A percentile compares a stretch with the other conserved stretches of the same genome.
phyloP scores from a whole-genome alignment of 2,329 filamentous ascomycete genomes.

The Colletotrichum sp. region DNA sequence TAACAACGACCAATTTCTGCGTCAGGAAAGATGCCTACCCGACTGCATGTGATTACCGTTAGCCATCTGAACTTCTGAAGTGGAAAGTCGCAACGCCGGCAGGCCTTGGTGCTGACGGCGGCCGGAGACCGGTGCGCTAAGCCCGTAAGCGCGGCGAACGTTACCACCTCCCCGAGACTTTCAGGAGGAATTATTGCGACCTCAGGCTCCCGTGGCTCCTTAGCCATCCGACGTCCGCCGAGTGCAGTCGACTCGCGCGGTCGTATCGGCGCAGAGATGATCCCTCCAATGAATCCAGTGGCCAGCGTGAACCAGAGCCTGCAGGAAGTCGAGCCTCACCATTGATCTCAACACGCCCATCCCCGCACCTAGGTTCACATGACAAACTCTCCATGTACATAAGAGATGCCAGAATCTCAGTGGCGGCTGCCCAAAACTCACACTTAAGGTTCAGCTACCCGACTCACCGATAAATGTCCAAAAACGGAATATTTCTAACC shows the following conservation, averaged over 20 bases:
- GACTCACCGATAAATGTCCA: background rate
- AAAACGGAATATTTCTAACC: background rate
- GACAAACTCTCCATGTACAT: conserved; percentile 7
- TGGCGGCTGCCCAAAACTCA: background rate
- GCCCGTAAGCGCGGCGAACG: background rate
- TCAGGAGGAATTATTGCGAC: background rate
- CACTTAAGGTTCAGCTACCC: background rate
- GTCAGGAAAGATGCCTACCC: background rate
- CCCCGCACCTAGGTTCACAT: conserved; percentile 1
- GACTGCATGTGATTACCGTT: background rate
- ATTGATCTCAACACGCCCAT: background rate
- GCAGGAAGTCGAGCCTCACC: background rate
- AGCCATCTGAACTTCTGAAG: background rate
- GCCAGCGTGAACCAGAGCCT: background rate
- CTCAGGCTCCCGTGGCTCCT: background rate
- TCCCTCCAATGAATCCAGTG: background rate
- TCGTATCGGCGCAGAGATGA: background rate
- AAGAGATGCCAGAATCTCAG: background rate
- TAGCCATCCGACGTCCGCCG: background rate
- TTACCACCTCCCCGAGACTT: background rate
- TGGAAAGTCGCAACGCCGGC: background rate
- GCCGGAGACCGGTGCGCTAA: background rate
- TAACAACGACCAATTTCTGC: background rate
- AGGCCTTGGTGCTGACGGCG: background rate
- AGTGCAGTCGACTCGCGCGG: background rate